phyloP scores from a whole-genome alignment of 2,329 filamentous ascomycete species.

The Achaetomium macrosporum region DNA sequence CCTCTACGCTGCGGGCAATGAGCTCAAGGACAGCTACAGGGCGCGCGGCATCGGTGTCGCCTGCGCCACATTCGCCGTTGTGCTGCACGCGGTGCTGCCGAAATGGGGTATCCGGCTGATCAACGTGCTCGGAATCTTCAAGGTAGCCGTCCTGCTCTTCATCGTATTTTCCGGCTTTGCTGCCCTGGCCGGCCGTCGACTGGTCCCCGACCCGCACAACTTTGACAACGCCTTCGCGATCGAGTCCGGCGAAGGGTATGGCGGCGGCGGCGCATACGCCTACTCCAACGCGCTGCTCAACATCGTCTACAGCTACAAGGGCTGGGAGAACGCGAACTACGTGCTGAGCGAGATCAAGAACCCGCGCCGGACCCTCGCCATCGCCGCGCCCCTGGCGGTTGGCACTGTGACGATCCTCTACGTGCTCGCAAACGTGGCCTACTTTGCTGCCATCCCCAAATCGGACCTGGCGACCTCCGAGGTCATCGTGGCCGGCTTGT shows the following conservation, averaged over 20 bases:
- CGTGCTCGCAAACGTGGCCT: constrained; percentile 58
- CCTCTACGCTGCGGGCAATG: constrained; percentile 46
- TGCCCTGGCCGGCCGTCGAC: constrained; percentile 45
- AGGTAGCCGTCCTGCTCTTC: constrained; percentile 53
- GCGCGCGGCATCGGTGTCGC: constrained; percentile 51
- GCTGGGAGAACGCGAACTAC: constrained; percentile 60
- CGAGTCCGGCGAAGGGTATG: constrained; percentile 38
- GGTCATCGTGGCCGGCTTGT: constrained; percentile 54
- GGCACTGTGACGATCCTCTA: constrained; percentile 55
- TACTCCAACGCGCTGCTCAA: constrained; percentile 54
- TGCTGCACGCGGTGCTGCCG: constrained; percentile 46
- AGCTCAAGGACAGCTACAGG: constrained; percentile 46
- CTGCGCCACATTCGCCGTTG: constrained; percentile 49
- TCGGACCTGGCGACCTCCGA: constrained; percentile 51
- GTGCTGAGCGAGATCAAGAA: constrained; percentile 45
- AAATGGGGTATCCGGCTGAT: constrained; percentile 55
- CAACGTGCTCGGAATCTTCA: constrained; percentile 55
- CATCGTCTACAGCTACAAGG: constrained; percentile 57
- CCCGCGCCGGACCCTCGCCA: constrained; percentile 37
- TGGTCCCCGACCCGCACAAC: constrained; percentile 47
- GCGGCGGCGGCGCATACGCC: constrained; percentile 44
- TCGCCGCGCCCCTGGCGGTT: constrained; percentile 54
- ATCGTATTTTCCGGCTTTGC: constrained; percentile 57
- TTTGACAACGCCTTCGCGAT: constrained; percentile 50
- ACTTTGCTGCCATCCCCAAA: constrained; percentile 58